phyloP scores from a whole-genome alignment of 306 rosid genomes.

The Hippophae gyantsensis region DNA sequence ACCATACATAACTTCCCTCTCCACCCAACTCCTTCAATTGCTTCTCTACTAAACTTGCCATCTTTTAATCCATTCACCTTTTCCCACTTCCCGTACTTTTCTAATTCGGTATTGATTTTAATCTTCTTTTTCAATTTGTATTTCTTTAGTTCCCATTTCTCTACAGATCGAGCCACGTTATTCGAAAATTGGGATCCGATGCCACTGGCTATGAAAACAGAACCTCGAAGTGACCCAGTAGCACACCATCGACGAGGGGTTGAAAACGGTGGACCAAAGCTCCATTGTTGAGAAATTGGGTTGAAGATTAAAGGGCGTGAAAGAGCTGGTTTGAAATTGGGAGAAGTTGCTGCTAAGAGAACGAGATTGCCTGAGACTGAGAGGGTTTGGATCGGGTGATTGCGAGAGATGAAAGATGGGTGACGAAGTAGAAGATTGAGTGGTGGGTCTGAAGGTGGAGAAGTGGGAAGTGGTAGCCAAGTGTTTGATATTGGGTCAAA shows the following conservation, averaged over 20 bases:
- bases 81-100: constrained; percentile 35
- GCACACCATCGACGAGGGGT: constrained; percentile 83
- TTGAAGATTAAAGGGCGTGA: constrained; percentile 52
- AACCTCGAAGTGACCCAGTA: constrained; percentile 20
- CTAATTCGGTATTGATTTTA: too few relatives aligned
- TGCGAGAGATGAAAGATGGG: constrained; percentile 78
- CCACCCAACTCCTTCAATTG: constrained; percentile 82
- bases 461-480: constrained; percentile 46
- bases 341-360: constrained; percentile 68
- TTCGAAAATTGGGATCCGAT: constrained; percentile 54
- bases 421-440: constrained; percentile 50
- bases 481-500: constrained; percentile 55
- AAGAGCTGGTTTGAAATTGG: constrained; percentile 50
- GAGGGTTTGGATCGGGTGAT: constrained; percentile 52
- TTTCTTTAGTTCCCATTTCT: constrained; percentile 36
- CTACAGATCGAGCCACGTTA: constrained; percentile 40
- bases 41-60: constrained; percentile 66
- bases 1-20: constrained; percentile 70
- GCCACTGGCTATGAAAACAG: constrained; percentile 64
- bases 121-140: too few relatives aligned
- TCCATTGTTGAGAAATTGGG: constrained; percentile 37
- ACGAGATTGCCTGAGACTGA: constrained; percentile 39
- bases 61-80: constrained; percentile 32
- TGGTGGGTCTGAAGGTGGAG: constrained; percentile 32
- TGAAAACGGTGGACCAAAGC: constrained; percentile 35